Conservation (phyloP, 139 green algal genomes). For the Chlamydomonas applanata region DNA sequence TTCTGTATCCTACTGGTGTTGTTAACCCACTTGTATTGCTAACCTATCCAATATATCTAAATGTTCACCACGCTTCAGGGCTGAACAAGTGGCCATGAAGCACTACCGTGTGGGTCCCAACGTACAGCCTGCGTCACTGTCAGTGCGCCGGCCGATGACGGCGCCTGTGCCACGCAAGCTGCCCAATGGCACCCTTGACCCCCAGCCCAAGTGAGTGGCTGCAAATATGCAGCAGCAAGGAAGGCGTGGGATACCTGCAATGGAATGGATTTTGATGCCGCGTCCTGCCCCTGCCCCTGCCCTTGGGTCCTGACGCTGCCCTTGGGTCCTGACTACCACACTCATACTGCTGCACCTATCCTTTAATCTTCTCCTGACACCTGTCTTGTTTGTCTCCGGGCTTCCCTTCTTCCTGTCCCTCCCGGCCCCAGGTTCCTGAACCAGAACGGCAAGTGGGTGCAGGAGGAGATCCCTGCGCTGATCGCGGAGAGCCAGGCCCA, state of each 20-base stretch:
- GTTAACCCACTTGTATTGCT: background rate
- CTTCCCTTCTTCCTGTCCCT: no score
- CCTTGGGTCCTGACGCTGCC: no score
- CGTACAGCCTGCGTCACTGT: background rate
- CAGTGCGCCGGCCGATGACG: conserved; percentile 1
- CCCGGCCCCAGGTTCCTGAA: conserved; percentile 21
- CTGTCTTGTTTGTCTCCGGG: no score
- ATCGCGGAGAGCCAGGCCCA: conserved; percentile 29
- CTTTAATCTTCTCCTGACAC: no score
- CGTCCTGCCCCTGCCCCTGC: background rate
- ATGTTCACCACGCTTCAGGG: background rate
- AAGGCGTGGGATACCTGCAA: background rate
- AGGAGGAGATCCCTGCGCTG: conserved; percentile 14
- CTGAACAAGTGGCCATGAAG: conserved; percentile 6
- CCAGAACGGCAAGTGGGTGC: conserved; percentile 22
- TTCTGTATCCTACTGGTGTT: no score
- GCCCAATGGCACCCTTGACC: conserved; percentile 2
- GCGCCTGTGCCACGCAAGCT: background rate
- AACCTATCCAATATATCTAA: background rate
- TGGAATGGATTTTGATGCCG: background rate
- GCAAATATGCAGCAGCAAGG: background rate
- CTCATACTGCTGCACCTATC: no score
- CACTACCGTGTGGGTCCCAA: conserved; percentile 13
- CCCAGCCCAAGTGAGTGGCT: conserved; percentile 5
- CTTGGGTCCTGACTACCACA: no score